Conservation (phyloP, 805 yeast species). For the Saturnispora halmiae region DNA sequence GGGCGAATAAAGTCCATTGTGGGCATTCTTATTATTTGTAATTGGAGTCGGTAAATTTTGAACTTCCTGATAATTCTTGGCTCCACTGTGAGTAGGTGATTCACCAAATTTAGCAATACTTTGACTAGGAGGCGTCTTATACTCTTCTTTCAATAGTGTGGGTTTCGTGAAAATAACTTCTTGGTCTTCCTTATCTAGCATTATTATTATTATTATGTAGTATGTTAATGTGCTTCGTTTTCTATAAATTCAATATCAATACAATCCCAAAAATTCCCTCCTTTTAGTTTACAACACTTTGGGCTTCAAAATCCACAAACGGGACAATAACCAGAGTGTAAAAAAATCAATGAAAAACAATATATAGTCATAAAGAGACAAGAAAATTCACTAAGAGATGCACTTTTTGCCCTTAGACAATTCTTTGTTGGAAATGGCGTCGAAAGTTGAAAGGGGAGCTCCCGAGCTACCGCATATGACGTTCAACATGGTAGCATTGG, state of each 20-base stretch:
- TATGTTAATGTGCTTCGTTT: too few species aligned
- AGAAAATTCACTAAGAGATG: too few species aligned
- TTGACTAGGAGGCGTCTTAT: slow-evolving; percentile 11
- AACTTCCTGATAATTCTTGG: slow-evolving; percentile 9
- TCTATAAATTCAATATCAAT: too few species aligned
- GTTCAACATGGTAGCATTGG: slow-evolving; percentile 57
- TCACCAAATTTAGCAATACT: not conserved
- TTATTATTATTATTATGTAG: not conserved
- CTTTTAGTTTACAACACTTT: too few species aligned
- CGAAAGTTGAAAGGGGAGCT: not conserved
- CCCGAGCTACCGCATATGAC: slow-evolving; percentile 58
- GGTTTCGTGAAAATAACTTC: not conserved
- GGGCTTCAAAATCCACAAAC: too few species aligned
- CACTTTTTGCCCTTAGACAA: not conserved
- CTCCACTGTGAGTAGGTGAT: not conserved
- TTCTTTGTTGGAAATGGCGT: not conserved
- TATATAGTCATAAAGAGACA: too few species aligned
- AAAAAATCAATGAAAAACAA: too few species aligned
- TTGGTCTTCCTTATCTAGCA: slow-evolving; percentile 2
- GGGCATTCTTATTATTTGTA: not conserved
- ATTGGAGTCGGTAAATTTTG: slow-evolving; percentile 22
- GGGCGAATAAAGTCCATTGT: not conserved
- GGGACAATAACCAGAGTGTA: too few species aligned
- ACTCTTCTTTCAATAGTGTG: not conserved
- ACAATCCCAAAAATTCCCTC: too few species aligned